phyloP scores from a whole-genome alignment of 2,329 filamentous ascomycete species.

The Pseudocercospora fuligena region DNA sequence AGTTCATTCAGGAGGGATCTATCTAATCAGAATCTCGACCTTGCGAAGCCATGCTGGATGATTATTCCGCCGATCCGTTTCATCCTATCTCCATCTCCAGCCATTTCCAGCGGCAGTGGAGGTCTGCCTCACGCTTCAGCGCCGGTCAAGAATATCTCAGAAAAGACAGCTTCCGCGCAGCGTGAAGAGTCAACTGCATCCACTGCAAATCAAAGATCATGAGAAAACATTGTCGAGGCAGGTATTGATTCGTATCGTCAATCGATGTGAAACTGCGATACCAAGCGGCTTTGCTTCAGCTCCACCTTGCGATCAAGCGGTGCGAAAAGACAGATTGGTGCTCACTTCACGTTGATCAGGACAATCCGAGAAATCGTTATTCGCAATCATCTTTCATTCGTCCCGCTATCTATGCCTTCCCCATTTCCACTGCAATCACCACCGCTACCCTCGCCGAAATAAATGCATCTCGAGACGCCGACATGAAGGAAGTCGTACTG shows the following conservation, averaged over 20 bases:
- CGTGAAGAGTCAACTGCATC: too few relatives aligned
- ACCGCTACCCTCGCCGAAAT: not conserved
- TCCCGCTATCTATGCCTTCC: not conserved
- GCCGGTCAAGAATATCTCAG: not conserved
- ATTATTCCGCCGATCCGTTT: not conserved
- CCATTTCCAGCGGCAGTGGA: not conserved
- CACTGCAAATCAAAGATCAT: too few relatives aligned
- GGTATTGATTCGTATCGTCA: too few relatives aligned
- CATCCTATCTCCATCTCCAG: not conserved
- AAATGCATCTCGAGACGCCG: conserved; percentile 11
- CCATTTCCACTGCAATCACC: not conserved
- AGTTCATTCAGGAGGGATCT: not conserved
- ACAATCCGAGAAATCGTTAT: not conserved
- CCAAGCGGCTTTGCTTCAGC: too few relatives aligned
- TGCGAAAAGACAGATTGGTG: not conserved
- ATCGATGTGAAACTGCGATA: too few relatives aligned
- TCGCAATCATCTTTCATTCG: conserved; percentile 4
- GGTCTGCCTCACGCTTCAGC: not conserved
- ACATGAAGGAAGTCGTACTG: conserved; percentile 11
- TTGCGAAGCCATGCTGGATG: not conserved
- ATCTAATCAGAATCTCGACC: conserved; percentile 4
- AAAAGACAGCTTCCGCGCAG: too few relatives aligned
- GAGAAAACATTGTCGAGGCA: too few relatives aligned
- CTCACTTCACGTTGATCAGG: not conserved
- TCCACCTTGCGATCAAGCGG: too few relatives aligned